Evolutionary conservation across 306 rosid species (phyloP).

Genomic region (Cicer chorassanicum): DNA sequence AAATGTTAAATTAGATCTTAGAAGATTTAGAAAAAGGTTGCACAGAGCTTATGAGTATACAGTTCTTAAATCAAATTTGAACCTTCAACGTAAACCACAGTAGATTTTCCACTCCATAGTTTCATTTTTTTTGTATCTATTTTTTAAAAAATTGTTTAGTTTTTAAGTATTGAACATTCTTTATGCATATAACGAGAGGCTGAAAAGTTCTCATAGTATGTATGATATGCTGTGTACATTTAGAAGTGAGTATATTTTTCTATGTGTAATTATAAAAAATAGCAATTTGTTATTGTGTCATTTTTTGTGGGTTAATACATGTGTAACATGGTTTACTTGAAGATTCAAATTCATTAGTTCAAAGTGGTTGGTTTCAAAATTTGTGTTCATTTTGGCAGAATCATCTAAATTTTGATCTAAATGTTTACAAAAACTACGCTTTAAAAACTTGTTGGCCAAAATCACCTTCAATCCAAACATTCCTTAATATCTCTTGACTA

Average conservation of each 20-base stretch:
- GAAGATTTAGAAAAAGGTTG: conserved; percentile 73
- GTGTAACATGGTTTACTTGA: conserved; percentile 31
- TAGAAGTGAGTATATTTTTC: conserved; percentile 25
- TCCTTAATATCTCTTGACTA: too few relatives aligned
- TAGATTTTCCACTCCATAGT: conserved; percentile 34
- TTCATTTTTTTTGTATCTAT: neutral
- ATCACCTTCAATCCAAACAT: too few relatives aligned
- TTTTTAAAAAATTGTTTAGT: neutral
- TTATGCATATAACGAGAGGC: neutral
- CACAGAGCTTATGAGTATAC: conserved; percentile 61
- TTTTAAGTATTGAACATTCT: conserved; percentile 14
- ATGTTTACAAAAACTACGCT: too few relatives aligned
- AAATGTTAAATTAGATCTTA: conserved; percentile 66
- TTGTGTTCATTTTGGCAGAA: too few relatives aligned
- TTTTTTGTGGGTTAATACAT: conserved; percentile 19
- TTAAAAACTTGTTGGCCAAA: too few relatives aligned
- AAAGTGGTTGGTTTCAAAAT: neutral
- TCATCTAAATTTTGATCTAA: too few relatives aligned
- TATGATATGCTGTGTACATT: conserved; percentile 26
- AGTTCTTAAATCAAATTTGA: conserved; percentile 45
- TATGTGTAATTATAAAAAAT: conserved; percentile 34
- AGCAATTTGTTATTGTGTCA: neutral
- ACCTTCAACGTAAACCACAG: conserved; percentile 38
- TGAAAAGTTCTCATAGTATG: neutral
- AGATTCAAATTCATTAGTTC: conserved; percentile 14